Conservation (phyloP, 345 rosid species). For the Physaria fendleri region DNA sequence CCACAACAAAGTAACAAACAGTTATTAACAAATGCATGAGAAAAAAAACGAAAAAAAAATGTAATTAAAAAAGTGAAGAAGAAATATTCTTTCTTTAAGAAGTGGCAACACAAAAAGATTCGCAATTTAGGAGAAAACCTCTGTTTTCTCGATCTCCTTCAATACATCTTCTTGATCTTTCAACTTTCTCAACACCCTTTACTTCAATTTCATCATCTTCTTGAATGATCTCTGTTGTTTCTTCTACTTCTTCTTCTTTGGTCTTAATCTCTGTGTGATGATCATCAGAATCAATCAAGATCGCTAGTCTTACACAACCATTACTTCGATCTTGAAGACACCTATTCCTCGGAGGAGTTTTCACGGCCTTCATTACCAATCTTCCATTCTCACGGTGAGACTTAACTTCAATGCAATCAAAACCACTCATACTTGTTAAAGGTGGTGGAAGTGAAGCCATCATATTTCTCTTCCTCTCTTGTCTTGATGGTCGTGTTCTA, state of each 20-base stretch:
- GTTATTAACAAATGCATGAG: neutral
- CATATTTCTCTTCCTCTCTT: constrained; percentile 26
- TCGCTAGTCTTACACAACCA: constrained; percentile 61
- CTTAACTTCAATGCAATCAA: constrained; percentile 41
- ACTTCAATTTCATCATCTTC: constrained; percentile 14
- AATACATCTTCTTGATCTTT: constrained; percentile 41
- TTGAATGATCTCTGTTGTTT: neutral
- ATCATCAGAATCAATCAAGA: constrained; percentile 34
- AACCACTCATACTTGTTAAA: constrained; percentile 59
- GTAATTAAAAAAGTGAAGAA: neutral
- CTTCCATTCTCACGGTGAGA: constrained; percentile 71
- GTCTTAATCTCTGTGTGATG: constrained; percentile 5
- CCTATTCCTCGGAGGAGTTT: constrained; percentile 27
- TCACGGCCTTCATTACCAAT: constrained; percentile 45
- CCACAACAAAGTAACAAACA: constrained; percentile 11
- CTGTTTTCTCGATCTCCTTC: constrained; percentile 37
- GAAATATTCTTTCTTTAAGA: constrained; percentile 28
- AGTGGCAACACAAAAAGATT: constrained; percentile 56
- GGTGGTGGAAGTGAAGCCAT: constrained; percentile 68
- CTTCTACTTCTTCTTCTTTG: constrained; percentile 7
- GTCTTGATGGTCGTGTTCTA: constrained; percentile 11
- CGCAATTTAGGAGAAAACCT: constrained; percentile 51
- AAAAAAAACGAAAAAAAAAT: neutral
- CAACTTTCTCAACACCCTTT: constrained; percentile 25
- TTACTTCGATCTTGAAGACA: constrained; percentile 57